Base-by-base conservation (phyloP, 345 rosid species). In the Eucalyptus pumila region DNA sequence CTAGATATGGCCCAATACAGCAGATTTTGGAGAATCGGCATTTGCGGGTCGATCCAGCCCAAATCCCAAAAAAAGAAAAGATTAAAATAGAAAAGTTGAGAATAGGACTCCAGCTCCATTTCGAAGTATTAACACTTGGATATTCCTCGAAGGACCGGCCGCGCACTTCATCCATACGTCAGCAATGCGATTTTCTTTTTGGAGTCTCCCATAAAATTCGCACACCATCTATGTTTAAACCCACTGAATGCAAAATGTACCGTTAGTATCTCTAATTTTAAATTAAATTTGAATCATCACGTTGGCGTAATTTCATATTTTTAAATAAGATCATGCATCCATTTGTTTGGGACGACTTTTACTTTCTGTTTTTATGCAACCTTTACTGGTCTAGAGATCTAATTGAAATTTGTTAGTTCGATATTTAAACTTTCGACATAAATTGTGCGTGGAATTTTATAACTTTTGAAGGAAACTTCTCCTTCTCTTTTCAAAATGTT, bases 291-390 rank as follows among this genome's bases (percentile, higher is more conserved):
- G 2, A 62, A 7, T n/a, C 1, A 62, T 62, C 1, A 30, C 3
- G 0, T 4, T 2, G 9, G 15, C 0, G 1, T 1, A 30, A 14
- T 56, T 10, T 0, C 6, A 24, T 23, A 56, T 26, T 56, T 26
- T 0, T 10, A 23, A 10, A 56, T 56, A 24, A 24, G 30, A 56
- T 56, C 13, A 56, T 0, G 3, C 3, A 4, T 0, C 1, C 3
- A 24, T 56, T 10, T 56, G 2, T 56, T 9, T 24, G 62, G 14
- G 27, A 24, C 0, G 30, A 9, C 6, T 65, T 65, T 65, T 65
- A n/a, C 7, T 17, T 16, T 69, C 10, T 32, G 16, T 34, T 9
- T 16, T 69, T 17, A 32, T 32, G 80, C 42, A 9, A 32, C 2
- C 9, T 67, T 67, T 67, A 9, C 0, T 1, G 13, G 2, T 69